Base-by-base conservation (phyloP, 2,329 filamentous ascomycete genomes). In the Colletotrichum sp. region DNA sequence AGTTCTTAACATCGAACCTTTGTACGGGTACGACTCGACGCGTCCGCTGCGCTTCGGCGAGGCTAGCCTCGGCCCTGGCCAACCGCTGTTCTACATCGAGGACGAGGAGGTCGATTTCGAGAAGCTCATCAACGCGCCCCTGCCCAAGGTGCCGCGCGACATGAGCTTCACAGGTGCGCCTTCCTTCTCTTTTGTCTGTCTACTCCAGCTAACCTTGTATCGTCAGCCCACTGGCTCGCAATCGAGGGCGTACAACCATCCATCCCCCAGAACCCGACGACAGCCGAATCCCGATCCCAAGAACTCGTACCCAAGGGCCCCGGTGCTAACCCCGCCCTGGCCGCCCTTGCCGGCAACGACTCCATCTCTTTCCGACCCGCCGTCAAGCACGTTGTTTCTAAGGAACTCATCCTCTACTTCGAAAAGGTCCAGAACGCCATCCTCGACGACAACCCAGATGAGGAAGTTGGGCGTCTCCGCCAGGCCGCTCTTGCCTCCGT, bases 31-130 rank as follows among this genome's bases (percentile, higher is more conserved):
- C 86, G 96, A 98, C 82, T 96, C 96, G 39, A 97, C 95, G 57
- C 90, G 96, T 68, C 95, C 96, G 30, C 87, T 99, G 80, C 92
- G 94, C 71, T 99, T 98, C 82, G 97, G 97, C 68, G 97, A 99
- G 85, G 97, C 97, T 5, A 98, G 95, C 74, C 88, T 99, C 76
- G 97, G 97, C 0, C 96, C 96, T 16, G 96, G 96, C 12, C 97
- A 99, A 85, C 96, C 96, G 69, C 88, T 99, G 27, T 99, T 96
- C 85, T 99, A 99, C 83, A 94, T 99, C 48, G 97, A 99, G 82
- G 97, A 99, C 83, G 97, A 99, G 82, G 97, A 99, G 87, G 94
- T 98, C 71, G 97, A 99, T 85, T 98, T 99, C 82, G 97, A 99
- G 87, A 98, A 98, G 88, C 88, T 99, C 79, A 98, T 99, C 83